Evolutionary conservation across 345 rosid species (phyloP), one percentile per base, ranked within the genome.

Genomic region (Kernera saxatilis): DNA sequence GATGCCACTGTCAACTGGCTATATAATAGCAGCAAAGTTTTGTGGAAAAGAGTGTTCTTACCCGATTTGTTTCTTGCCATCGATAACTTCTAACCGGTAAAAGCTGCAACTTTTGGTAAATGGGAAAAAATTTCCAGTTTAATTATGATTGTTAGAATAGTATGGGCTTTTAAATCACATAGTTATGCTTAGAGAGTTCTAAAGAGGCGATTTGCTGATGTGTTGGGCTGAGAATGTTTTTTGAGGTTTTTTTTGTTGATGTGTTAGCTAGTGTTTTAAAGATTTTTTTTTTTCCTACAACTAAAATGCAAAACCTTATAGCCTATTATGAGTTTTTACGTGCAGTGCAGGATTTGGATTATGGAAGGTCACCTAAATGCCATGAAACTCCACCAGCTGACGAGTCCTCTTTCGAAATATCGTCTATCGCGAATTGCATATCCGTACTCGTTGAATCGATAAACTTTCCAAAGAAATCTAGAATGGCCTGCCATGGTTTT

Each of bases 91-190:
- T 12, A 91, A 77, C 48, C 82, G 72, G 70, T 92, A 87, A 82
- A 89, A 92, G 82, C 96, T 92, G 81, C 98, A 89, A 32, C 96
- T 96, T 85, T 87, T 89, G 81, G 92, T 92, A 69, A 92, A 89
- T 14, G 98, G 98, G 54, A 92, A 92, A 35, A 80, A 63, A 77
- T 66, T 92, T 19, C 51, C 56, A 37, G 43, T 29, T 41, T 19
- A 36, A 8, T 36, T 19, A 27, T 72, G 49, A 25, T n/a, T n/a
- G n/a, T 33, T 46, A 39, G 58, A 64, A 29, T 33, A 41, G 22
- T 1, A 5, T 14, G 23, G 2, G 37, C 14, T 6, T 21, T n/a
- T 15, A n/a, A 4, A 21, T 64, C 32, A 30, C 15, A n/a, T n/a
- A n/a, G n/a, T n/a, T n/a, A n/a, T n/a, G n/a, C n/a, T n/a, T n/a